Evolutionary conservation across 2,329 filamentous ascomycete species (phyloP).

Genomic region (Botrytis fragariae): DNA sequence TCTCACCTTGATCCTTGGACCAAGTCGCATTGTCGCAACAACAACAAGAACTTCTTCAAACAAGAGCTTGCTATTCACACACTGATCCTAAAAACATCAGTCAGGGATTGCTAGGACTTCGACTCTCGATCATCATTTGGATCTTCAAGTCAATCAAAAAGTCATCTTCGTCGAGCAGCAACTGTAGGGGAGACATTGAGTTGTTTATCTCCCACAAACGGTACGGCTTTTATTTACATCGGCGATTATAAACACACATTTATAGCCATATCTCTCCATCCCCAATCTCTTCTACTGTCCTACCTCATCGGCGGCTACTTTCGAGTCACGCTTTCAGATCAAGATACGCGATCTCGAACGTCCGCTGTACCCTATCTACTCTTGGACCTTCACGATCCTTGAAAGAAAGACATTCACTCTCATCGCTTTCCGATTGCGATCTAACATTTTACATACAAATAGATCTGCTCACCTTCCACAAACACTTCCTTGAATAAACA

Average conservation of each 20-base stretch:
- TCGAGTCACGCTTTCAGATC: slow-evolving; percentile 22
- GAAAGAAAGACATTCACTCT: not conserved
- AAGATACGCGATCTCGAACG: slow-evolving; percentile 20
- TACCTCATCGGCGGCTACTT: slow-evolving; percentile 14
- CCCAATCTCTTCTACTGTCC: slow-evolving; percentile 4
- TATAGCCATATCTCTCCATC: slow-evolving; percentile 13
- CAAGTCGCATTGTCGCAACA: slow-evolving; percentile 1
- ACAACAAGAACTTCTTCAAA: not conserved
- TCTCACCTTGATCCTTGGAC: not conserved
- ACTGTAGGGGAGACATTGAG: slow-evolving; percentile 88
- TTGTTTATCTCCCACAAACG: slow-evolving; percentile 92
- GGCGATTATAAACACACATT: slow-evolving; percentile 20
- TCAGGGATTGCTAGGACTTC: not conserved
- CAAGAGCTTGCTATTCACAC: not conserved
- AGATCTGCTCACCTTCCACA: slow-evolving; percentile 33
- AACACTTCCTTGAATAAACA: slow-evolving; percentile 22
- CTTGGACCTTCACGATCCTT: not conserved
- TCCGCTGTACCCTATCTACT: not conserved
- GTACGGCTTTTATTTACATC: slow-evolving; percentile 44
- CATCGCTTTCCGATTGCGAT: slow-evolving; percentile 22
- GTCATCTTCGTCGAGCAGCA: slow-evolving; percentile 41
- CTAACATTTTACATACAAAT: slow-evolving; percentile 31
- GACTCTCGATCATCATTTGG: not conserved
- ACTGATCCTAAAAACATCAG: slow-evolving; percentile 11
- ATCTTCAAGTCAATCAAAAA: slow-evolving; percentile 4